Evolutionary conservation across 768 basidiomycete species (phyloP), one percentile per base, ranked within the genome.

Genomic region (Cubamyces sp.): DNA sequence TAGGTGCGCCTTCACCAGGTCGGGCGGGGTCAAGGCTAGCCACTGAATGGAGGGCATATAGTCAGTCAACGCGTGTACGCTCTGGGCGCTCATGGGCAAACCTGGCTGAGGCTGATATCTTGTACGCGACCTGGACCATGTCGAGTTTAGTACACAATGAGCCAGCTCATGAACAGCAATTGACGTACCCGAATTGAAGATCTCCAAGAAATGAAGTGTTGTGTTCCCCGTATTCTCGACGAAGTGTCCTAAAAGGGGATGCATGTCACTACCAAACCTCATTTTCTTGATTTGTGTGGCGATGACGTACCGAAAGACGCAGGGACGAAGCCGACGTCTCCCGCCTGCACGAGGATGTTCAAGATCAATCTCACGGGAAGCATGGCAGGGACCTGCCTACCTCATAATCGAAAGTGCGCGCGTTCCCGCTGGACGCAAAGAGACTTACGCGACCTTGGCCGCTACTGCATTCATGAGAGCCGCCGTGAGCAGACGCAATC

Each of bases 181-280:
- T 16, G 14, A 18, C 12, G 6, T 30, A 64, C 63, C 63, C n/a
- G 67, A 53, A 46, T 65, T 65, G 69, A 87, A 84, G 15, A 89
- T 81, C 68, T 89, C 87, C 8, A 90, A 74, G 68, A 82, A 84
- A 60, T 74, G 77, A 25, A 88, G 69, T 0, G 87, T 82, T 1
- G 80, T 78, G 63, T 86, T 82, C 15, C 87, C 86, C 1, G 79
- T 84, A 69, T 88, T 87, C 69, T 88, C 86, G 26, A 89, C 77
- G 66, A 87, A 88, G 67, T 90, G 88, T 2, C 72, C 74, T 69
- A 19, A 6, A 23, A 19, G 14, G 1, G 21, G 11, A 23, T 6
- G n/a, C 19, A 21, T 8, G 19, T 3, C 25, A 28, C 30, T 11
- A 19, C 23, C 1, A 3, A 2, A 8, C 45, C 6, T 21, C 3